phyloP scores from a whole-genome alignment of 495 filamentous ascomycete genomes.

The Penicillium antarcticum region DNA sequence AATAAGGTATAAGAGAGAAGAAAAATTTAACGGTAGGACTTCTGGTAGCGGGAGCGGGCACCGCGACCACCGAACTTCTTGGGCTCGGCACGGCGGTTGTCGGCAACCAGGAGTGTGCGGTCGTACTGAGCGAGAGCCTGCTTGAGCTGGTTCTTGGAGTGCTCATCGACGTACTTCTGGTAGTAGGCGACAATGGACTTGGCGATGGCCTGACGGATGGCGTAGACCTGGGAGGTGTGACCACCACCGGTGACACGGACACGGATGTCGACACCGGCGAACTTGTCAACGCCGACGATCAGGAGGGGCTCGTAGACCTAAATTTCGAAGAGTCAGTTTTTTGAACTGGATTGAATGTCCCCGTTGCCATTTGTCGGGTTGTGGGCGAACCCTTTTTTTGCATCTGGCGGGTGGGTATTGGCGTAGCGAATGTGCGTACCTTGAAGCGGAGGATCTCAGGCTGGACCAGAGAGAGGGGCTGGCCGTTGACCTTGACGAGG shows the following conservation, averaged over 20 bases:
- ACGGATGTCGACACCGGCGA: constrained; percentile 94
- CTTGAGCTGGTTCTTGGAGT: constrained; percentile 99
- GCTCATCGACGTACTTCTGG: constrained; percentile 99
- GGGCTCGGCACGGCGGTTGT: constrained; percentile 90
- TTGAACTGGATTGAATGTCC: constrained; percentile 3
- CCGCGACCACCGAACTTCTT: constrained; percentile 88
- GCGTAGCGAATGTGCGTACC: constrained; percentile 40
- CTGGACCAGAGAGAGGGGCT: constrained; percentile 88
- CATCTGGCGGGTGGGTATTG: constrained; percentile 3
- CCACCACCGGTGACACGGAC: constrained; percentile 95
- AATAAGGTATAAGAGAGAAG: constrained; percentile 16
- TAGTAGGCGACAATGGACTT: constrained; percentile 99
- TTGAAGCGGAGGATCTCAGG: constrained; percentile 98
- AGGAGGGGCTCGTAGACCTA: constrained; percentile 97
- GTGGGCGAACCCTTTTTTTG: not conserved
- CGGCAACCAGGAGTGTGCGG: constrained; percentile 93
- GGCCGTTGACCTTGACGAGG: constrained; percentile 97
- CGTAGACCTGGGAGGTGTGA: constrained; percentile 98
- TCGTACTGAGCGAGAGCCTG: constrained; percentile 91
- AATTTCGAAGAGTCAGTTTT: constrained; percentile 6
- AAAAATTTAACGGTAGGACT: constrained; percentile 64
- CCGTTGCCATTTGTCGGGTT: constrained; percentile 7
- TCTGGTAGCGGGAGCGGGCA: constrained; percentile 96
- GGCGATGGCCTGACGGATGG: constrained; percentile 97
- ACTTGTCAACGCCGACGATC: constrained; percentile 94